Base-by-base conservation (phyloP, 306 rosid genomes). In the Sesbania bispinosa region DNA sequence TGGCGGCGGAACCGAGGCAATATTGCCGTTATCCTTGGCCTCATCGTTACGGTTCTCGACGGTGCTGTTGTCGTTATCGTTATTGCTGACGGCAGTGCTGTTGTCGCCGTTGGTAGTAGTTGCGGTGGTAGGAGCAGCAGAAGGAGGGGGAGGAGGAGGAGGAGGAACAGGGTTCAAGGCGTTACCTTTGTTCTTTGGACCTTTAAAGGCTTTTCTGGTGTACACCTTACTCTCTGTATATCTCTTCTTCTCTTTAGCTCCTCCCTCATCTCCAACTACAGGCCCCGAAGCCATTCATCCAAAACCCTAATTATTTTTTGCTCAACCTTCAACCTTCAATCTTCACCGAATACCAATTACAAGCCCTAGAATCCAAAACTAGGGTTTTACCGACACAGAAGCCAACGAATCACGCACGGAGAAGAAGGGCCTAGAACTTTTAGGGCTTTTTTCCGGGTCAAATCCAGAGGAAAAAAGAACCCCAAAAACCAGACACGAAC, bases 201-300 rank as follows among this genome's bases (percentile, higher is more conserved):
- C 90, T 75, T 71, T 85, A 64, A 87, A 89, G 3, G 85, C 74
- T 79, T 87, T 92, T 43, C 97, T 82, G 3, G 90, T 84, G 70
- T 92, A 92, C 0, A 92, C 96, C 79, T 89, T 92, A 54, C 48
- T 60, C 77, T 84, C 96, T 20, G 82, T 41, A 75, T 45, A 84
- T 78, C 91, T 81, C 84, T 84, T 82, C 77, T 80, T 87, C 86
- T 87, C 89, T 67, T 70, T 79, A 64, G 71, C 71, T 29, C n/a
- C n/a, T n/a, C 92, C 90, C 64, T 87, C 85, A 54, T 84, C 96
- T 79, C 79, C 93, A 79, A 79, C 88, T 32, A 61, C 53, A 75
- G 87, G 77, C 74, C 80, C 96, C 76, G 97, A 89, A 87, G 93
- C 97, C 97, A 92, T 92, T 73, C 97, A 92, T 89, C 62, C 90